Conservation (phyloP, 495 filamentous ascomycete genomes). For the Penicillium silybi region DNA sequence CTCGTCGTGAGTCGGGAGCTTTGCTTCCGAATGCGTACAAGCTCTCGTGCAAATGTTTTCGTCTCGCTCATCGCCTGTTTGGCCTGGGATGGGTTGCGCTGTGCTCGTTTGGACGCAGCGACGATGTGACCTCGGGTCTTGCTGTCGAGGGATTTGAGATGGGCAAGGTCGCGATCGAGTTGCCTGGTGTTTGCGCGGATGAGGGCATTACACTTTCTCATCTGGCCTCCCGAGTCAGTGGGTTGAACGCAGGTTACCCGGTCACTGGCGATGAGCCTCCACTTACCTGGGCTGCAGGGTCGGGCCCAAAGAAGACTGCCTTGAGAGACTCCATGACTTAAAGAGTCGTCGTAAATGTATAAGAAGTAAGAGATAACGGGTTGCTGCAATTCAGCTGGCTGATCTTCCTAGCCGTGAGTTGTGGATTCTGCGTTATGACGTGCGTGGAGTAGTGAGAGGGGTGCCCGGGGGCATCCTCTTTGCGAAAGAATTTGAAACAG, state of each 20-base stretch:
- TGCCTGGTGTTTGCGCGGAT: conserved; percentile 90
- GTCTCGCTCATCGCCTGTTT: conserved; percentile 73
- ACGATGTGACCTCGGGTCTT: conserved; percentile 87
- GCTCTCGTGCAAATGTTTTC: conserved; percentile 81
- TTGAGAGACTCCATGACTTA: conserved; percentile 78
- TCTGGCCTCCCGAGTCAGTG: conserved; percentile 44
- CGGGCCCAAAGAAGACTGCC: conserved; percentile 85
- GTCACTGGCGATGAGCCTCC: neutral
- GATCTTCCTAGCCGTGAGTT: neutral
- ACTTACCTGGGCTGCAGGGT: conserved; percentile 82
- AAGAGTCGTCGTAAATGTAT: neutral
- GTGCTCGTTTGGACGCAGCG: conserved; percentile 69
- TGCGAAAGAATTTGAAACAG: neutral
- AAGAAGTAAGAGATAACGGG: neutral
- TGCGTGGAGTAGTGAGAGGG: conserved; percentile 8
- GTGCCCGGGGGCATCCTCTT: conserved; percentile 9
- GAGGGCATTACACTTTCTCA: conserved; percentile 91
- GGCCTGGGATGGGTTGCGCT: conserved; percentile 69
- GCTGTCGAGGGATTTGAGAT: conserved; percentile 67
- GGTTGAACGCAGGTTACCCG: neutral
- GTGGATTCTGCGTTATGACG: neutral
- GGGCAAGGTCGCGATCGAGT: conserved; percentile 85
- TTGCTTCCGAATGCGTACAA: conserved; percentile 78
- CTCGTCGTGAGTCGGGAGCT: conserved; percentile 69
- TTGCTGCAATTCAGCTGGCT: neutral